phyloP scores from a whole-genome alignment of 2,329 filamentous ascomycete species.

The Penicillium sp. region DNA sequence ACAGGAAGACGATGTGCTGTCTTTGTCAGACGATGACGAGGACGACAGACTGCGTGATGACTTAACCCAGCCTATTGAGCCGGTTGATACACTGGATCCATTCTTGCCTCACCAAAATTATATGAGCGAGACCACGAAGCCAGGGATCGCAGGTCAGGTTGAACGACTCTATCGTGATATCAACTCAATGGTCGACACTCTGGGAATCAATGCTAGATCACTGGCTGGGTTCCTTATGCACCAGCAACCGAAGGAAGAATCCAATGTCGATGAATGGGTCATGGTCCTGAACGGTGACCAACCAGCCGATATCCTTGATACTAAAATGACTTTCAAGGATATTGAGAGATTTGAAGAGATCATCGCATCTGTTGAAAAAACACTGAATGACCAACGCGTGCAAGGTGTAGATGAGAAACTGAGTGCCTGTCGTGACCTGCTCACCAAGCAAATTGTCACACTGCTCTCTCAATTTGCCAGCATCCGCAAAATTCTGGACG shows the following conservation, averaged over 20 bases:
- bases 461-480: constrained; percentile 76
- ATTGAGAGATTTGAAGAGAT: constrained; percentile 68
- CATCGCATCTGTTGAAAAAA: constrained; percentile 64
- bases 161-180: constrained; percentile 53
- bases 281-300: constrained; percentile 49
- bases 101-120: constrained; percentile 52
- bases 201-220: constrained; percentile 81
- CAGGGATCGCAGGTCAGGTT: constrained; percentile 52
- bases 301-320: constrained; percentile 68
- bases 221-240: constrained; percentile 58
- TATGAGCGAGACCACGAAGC: constrained; percentile 45
- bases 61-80: constrained; percentile 45
- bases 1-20: constrained; percentile 36
- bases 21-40: constrained; percentile 50
- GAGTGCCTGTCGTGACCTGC: constrained; percentile 65
- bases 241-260: constrained; percentile 47
- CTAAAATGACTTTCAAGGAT: constrained; percentile 74
- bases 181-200: constrained; percentile 84
- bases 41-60: constrained; percentile 50
- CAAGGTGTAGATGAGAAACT: constrained; percentile 69
- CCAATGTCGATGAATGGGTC: constrained; percentile 53
- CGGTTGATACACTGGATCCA: constrained; percentile 48
- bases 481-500: constrained; percentile 72
- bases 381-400: constrained; percentile 68
- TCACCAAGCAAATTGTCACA: constrained; percentile 66